Evolutionary conservation across 805 yeast genomes (phyloP), one percentile per base, ranked within the genome.

Genomic region (Komagataella pseudopastoris): DNA sequence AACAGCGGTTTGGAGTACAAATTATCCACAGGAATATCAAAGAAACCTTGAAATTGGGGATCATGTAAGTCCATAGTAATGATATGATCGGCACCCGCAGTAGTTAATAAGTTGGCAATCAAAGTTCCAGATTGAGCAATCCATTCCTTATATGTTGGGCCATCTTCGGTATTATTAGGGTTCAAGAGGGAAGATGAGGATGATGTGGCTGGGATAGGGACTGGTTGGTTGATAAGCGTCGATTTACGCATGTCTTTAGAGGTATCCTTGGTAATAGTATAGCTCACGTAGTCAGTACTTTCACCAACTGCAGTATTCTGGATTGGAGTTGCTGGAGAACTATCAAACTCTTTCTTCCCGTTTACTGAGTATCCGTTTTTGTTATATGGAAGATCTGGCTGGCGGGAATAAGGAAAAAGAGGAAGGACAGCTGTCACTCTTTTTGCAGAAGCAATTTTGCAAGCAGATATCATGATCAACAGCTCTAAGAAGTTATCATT

Each of bases 11-110:
- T 84, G 49, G 93, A 87, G 64, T 88, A 88, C 56, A 93, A 66
- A 64, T 93, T 93, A 65, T 93, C 99, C 46, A 93, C 97, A 2
- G 97, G 96, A 47, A 93, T 85, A 60, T 90, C 93, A 63, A 93
- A 93, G 62, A 88, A 93, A 4, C 99, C 99, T 66, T 95, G 98
- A 67, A 88, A 93, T 67, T 93, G 99, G 1, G 98, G 89, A 62
- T 93, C 99, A 64, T 93, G 99, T 53, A 93, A 72, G 63, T 93
- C 99, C 97, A 93, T 90, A 2, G 99, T 93, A 56, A 93, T 89
- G 52, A 90, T 82, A 61, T 95, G 93, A 66, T 93, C 96, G 1
- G 98, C 96, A 45, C 99, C 99, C 0, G 98, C 93, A 1, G 91
- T 78, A 3, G 88, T 85, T 56, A 93, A 70, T 55, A 93, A 69